Percentiles rank a stretch among this genome's conserved stretches.
phyloP scores from a whole-genome alignment of 768 basidiomycete genomes.

The Coprinopsis strossmayeri region DNA sequence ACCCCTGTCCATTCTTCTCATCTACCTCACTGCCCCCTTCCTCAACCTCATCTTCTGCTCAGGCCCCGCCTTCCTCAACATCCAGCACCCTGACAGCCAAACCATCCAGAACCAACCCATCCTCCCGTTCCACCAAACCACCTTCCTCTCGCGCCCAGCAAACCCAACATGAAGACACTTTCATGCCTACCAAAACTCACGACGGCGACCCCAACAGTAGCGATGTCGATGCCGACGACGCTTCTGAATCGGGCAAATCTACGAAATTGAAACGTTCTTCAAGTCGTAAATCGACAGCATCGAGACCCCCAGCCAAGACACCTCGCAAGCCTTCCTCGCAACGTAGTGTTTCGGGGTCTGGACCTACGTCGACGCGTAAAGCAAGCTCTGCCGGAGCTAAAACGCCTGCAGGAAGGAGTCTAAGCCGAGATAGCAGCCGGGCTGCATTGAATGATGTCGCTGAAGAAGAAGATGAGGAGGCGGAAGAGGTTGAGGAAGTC shows the following conservation, averaged over 20 bases:
- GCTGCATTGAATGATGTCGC: conserved; percentile 11
- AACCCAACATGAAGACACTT: conserved; percentile 22
- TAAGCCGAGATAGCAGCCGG: background rate
- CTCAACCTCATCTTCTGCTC: conserved; percentile 1
- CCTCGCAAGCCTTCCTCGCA: conserved; percentile 6
- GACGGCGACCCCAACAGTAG: conserved; percentile 29
- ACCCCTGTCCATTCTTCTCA: conserved; percentile 36
- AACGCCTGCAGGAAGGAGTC: conserved; percentile 21
- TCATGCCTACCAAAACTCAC: conserved; percentile 32
- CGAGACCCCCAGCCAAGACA: conserved; percentile 5
- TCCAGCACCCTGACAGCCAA: too few species aligned
- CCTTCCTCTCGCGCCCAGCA: conserved; percentile 19
- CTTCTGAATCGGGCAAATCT: conserved; percentile 12
- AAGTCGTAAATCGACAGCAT: background rate
- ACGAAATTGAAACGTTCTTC: conserved; percentile 1
- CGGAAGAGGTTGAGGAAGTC: conserved; percentile 13
- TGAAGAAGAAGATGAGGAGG: conserved; percentile 15
- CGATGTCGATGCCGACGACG: conserved; percentile 14
- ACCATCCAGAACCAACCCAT: too few species aligned
- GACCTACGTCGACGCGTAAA: background rate
- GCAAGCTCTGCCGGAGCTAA: conserved; percentile 9
- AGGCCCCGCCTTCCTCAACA: conserved; percentile 10
- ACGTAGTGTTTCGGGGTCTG: background rate
- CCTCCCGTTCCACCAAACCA: conserved; percentile 25
- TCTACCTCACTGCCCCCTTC: conserved; percentile 14